These are phyloP conservation scores for Apiospora rasikravindrae DNA, from an alignment of 2,329 filamentous ascomycete species.

Conservation along the genomic window DNA sequence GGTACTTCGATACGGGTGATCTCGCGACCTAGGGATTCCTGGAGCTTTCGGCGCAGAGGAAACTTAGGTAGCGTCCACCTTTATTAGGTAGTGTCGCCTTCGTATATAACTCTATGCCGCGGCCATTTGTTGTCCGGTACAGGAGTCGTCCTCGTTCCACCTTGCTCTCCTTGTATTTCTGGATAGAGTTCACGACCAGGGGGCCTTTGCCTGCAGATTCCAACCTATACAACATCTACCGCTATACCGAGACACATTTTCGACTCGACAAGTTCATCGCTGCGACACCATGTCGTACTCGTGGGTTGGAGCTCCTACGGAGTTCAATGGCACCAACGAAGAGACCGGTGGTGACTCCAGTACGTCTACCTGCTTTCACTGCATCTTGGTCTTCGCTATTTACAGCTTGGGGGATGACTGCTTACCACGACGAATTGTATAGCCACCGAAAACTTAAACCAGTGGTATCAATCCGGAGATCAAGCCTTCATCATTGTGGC, in stretches of 20 bases:
- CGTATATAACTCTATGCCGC: slow-evolving; percentile 11
- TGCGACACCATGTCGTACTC: slow-evolving; percentile 58
- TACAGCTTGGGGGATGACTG: not conserved
- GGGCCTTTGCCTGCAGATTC: slow-evolving; percentile 3
- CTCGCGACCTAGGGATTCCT: slow-evolving; percentile 1
- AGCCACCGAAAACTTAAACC: slow-evolving; percentile 90
- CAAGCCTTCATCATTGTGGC: slow-evolving; percentile 91
- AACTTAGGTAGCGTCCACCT: slow-evolving; percentile 6
- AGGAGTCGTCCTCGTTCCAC: not conserved
- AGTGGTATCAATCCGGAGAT: slow-evolving; percentile 92
- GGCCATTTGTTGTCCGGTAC: not conserved
- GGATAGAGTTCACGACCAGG: slow-evolving; percentile 10
- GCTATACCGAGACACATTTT: not conserved
- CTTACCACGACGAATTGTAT: slow-evolving; percentile 24
- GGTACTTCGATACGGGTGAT: slow-evolving; percentile 6
- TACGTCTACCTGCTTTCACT: slow-evolving; percentile 55
- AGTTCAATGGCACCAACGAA: slow-evolving; percentile 68
- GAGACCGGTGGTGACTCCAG: slow-evolving; percentile 78
- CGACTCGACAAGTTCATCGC: slow-evolving; percentile 17
- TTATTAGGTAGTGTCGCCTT: slow-evolving; percentile 10
- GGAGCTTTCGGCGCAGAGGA: not conserved
- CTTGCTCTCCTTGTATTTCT: not conserved
- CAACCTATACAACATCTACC: not conserved
- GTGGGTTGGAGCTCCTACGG: slow-evolving; percentile 61
- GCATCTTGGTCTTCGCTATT: not conserved